Percentiles rank a stretch among this genome's conserved stretches.
Conservation (phyloP, 108 stramenopile genomes). For the Ochromonas danica region DNA sequence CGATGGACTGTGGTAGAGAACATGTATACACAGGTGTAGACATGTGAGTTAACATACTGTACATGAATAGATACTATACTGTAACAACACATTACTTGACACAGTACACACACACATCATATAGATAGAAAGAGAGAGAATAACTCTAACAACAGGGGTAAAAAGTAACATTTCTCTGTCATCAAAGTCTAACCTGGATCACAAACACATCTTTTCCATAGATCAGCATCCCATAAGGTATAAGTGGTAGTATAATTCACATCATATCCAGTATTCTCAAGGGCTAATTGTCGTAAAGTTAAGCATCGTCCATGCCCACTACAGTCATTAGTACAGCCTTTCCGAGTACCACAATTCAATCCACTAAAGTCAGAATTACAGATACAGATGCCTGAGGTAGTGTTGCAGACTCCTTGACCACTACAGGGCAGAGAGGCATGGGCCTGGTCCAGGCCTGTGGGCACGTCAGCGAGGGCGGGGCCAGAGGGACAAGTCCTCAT, state of each 20-base stretch:
- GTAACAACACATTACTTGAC: too few relatives aligned
- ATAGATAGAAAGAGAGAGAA: too few relatives aligned
- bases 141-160: too few relatives aligned
- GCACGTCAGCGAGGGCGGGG: background rate
- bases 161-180: too few relatives aligned
- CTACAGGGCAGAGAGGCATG: background rate
- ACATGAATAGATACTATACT: too few relatives aligned
- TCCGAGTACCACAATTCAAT: background rate
- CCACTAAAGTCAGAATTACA: background rate
- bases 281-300: background rate
- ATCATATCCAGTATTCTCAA: background rate
- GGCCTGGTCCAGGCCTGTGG: background rate
- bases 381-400: background rate
- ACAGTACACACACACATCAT: too few relatives aligned
- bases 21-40: too few relatives aligned
- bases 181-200: slow-evolving; percentile 1
- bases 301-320: slow-evolving; percentile 2
- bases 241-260: slow-evolving; percentile 2
- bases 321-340: slow-evolving; percentile 21
- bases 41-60: too few relatives aligned
- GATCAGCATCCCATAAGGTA: slow-evolving; percentile 10
- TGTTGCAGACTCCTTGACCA: background rate
- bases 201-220: background rate
- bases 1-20: too few relatives aligned
- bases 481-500: background rate